Percentiles rank a stretch among this genome's conserved stretches.
phyloP scores from a whole-genome alignment of 768 basidiomycete species.

The Serendipita sp. region DNA sequence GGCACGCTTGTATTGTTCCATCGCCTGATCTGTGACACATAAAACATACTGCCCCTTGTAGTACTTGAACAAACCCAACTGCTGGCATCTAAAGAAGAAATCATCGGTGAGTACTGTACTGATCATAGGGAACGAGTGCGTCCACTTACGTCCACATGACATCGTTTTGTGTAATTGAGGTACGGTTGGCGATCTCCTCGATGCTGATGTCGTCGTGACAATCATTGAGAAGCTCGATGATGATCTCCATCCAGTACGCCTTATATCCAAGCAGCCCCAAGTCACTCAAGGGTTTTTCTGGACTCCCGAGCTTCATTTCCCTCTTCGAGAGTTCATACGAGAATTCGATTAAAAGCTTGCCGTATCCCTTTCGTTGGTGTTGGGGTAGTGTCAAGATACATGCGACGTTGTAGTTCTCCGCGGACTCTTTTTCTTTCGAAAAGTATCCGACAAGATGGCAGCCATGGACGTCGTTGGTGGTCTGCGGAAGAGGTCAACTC shows the following conservation, averaged over 20 bases:
- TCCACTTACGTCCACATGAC: constrained; percentile 90
- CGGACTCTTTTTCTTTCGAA: constrained; percentile 96
- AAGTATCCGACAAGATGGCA: constrained; percentile 97
- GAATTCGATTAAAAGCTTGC: constrained; percentile 91
- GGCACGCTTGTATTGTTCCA: constrained; percentile 80
- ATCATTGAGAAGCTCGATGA: constrained; percentile 72
- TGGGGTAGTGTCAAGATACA: constrained; percentile 98
- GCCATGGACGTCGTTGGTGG: constrained; percentile 70
- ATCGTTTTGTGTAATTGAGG: constrained; percentile 86
- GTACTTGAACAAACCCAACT: constrained; percentile 86
- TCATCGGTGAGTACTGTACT: not conserved
- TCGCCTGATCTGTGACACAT: constrained; percentile 73
- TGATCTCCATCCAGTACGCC: constrained; percentile 94
- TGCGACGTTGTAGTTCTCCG: constrained; percentile 96
- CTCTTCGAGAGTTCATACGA: constrained; percentile 95
- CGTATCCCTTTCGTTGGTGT: constrained; percentile 91
- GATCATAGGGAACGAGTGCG: not conserved
- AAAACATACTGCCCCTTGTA: constrained; percentile 92
- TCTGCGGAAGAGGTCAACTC: constrained; percentile 25
- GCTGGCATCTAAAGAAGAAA: constrained; percentile 54
- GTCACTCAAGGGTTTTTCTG: constrained; percentile 94
- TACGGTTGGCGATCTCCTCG: constrained; percentile 93
- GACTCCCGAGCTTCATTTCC: constrained; percentile 88
- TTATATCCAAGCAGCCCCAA: constrained; percentile 83
- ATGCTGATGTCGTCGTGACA: constrained; percentile 66